These are phyloP conservation scores for Aspergillus sparsus DNA, from an alignment of 495 filamentous ascomycete genomes.

Conservation along the genomic window DNA sequence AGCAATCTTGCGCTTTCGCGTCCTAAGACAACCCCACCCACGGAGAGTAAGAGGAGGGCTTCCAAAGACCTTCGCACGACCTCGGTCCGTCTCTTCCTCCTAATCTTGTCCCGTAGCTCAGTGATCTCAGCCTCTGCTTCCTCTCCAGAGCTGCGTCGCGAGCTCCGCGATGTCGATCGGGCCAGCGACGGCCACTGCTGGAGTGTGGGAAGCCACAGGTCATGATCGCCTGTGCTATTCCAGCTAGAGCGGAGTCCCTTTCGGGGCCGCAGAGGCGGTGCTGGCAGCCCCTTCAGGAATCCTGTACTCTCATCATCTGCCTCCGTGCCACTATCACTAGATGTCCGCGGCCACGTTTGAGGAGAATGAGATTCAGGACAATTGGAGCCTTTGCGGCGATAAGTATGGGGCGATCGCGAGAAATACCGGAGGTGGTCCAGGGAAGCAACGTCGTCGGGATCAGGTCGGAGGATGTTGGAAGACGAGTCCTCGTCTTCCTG, in stretches of 20 bases:
- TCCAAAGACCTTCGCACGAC: constrained; percentile 49
- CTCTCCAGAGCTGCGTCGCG: constrained; percentile 45
- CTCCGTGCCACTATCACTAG: constrained; percentile 87
- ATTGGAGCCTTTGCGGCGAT: constrained; percentile 54
- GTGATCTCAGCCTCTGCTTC: constrained; percentile 32
- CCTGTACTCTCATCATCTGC: constrained; percentile 78
- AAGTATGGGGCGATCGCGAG: constrained; percentile 78
- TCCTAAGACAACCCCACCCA: constrained; percentile 44
- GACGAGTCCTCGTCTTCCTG: constrained; percentile 38
- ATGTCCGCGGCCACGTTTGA: constrained; percentile 48
- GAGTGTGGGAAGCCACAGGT: constrained; percentile 38
- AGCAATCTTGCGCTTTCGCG: constrained; percentile 34
- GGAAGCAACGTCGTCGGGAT: constrained; percentile 26
- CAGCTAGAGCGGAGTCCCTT: constrained; percentile 68
- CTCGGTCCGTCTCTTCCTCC: constrained; percentile 42
- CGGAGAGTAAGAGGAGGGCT: constrained; percentile 44
- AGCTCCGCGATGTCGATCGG: constrained; percentile 34
- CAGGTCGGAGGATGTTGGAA: constrained; percentile 28
- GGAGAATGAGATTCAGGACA: constrained; percentile 22
- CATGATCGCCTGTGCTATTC: constrained; percentile 42
- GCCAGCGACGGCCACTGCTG: constrained; percentile 44
- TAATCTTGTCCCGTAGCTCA: constrained; percentile 34
- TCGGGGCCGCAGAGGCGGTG: constrained; percentile 65
- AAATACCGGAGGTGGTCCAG: constrained; percentile 48
- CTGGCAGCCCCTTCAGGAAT: constrained; percentile 77